phyloP scores from a whole-genome alignment of 1,284 basidiomycete genomes.

The Papiliotrema laurentii region DNA sequence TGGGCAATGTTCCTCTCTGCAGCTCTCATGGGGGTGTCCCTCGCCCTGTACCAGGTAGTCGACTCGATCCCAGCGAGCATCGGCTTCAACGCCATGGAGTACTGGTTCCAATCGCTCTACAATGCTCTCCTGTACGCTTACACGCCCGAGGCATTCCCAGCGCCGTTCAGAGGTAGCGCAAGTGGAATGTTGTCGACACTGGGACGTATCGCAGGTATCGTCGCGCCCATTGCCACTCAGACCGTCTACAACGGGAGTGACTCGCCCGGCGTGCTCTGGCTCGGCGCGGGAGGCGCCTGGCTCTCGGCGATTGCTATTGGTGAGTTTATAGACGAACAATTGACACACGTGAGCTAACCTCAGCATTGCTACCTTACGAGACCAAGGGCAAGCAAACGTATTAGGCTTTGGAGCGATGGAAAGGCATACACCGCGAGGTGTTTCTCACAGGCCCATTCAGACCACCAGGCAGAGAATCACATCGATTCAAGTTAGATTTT shows the following conservation, averaged over 20 bases:
- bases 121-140: slow-evolving; percentile 45
- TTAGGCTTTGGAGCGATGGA: slow-evolving; percentile 3
- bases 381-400: slow-evolving; percentile 13
- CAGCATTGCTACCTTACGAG: slow-evolving; percentile 13
- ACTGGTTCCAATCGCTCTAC: slow-evolving; percentile 34
- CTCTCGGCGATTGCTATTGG: slow-evolving; percentile 12
- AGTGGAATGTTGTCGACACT: slow-evolving; percentile 42
- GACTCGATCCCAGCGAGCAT: slow-evolving; percentile 19
- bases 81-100: slow-evolving; percentile 32
- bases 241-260: slow-evolving; percentile 10
- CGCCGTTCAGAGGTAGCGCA: slow-evolving; percentile 43
- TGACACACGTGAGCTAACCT: slow-evolving; percentile 1
- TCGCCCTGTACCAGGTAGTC: slow-evolving; percentile 21
- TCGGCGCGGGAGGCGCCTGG: slow-evolving; percentile 16
- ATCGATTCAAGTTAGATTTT: no score
- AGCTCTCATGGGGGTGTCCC: slow-evolving; percentile 39
- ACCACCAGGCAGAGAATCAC: no score
- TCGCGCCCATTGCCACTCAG: slow-evolving; percentile 17
- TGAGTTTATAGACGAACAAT: neutral
- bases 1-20: slow-evolving; percentile 45
- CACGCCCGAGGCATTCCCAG: slow-evolving; percentile 47
- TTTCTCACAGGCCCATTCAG: no score
- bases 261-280: slow-evolving; percentile 18
- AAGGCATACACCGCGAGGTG: no score
- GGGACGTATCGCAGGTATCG: slow-evolving; percentile 39